phyloP scores from a whole-genome alignment of 106 monocot genomes.

The Dendrobium nobile region DNA sequence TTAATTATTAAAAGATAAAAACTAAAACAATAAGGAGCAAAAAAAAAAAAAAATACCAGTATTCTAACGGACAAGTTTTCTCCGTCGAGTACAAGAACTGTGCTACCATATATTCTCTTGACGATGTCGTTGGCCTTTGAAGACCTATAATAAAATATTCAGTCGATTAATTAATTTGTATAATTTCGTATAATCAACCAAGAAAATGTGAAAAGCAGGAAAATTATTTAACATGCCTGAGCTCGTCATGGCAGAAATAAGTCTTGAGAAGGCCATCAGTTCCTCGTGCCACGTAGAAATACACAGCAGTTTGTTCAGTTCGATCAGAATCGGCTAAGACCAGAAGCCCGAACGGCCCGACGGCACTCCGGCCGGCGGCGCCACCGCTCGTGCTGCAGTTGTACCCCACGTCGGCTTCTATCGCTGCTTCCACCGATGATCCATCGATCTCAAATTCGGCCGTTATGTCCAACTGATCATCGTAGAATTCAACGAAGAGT shows the following conservation, averaged over 20 bases:
- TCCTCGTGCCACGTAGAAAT: conserved; percentile 58
- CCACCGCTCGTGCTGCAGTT: conserved; percentile 88
- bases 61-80: conserved; percentile 48
- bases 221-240: conserved; percentile 29
- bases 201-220: not conserved
- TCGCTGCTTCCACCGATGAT: conserved; percentile 16
- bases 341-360: conserved; percentile 85
- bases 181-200: not conserved
- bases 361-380: conserved; percentile 40
- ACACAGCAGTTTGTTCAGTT: conserved; percentile 73
- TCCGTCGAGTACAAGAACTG: conserved; percentile 47
- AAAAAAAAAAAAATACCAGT: conserved; percentile 20
- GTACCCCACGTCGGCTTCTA: conserved; percentile 56
- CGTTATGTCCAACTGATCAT: conserved; percentile 53
- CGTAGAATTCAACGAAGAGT: too few relatives aligned
- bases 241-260: conserved; percentile 77
- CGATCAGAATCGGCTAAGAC: conserved; percentile 52
- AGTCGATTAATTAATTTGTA: not conserved
- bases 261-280: conserved; percentile 47
- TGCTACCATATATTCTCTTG: conserved; percentile 61
- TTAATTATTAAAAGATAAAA: too few relatives aligned
- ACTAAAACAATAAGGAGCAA: too few relatives aligned
- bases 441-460: conserved; percentile 58
- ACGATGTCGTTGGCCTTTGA: conserved; percentile 46
- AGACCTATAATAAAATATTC: conserved; percentile 21